Conservation (phyloP, 306 rosid genomes). For the Trichosanthes truncata region DNA sequence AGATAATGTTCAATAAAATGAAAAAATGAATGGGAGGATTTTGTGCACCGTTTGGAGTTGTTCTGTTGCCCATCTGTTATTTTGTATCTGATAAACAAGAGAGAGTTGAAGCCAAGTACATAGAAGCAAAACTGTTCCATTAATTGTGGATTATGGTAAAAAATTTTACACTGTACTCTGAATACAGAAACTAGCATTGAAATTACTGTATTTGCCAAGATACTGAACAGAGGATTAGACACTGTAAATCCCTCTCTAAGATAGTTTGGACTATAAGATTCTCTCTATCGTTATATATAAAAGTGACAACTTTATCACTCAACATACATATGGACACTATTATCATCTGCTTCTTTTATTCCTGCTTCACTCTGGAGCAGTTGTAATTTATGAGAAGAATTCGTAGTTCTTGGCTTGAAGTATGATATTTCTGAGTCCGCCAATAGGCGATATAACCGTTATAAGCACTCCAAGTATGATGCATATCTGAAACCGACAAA, state of each 20-base stretch:
- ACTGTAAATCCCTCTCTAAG: not conserved
- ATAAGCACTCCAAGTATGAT: slow-evolving; percentile 48
- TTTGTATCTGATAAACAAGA: not conserved
- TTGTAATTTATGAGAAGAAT: slow-evolving; percentile 41
- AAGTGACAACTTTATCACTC: not conserved
- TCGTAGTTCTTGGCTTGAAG: slow-evolving; percentile 35
- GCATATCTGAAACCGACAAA: slow-evolving; percentile 45
- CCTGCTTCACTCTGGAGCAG: not conserved
- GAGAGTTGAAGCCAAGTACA: not conserved
- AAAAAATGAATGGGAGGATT: not conserved
- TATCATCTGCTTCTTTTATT: not conserved
- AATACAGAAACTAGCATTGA: not conserved
- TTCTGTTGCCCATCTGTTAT: not conserved
- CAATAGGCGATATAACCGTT: slow-evolving; percentile 60
- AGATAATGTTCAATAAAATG: not conserved
- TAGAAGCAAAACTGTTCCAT: not conserved
- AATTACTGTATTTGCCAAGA: not conserved
- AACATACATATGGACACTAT: not conserved
- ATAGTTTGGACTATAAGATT: not conserved
- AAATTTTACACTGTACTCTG: not conserved
- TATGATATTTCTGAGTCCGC: slow-evolving; percentile 70
- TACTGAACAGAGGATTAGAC: not conserved
- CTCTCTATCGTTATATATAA: not conserved
- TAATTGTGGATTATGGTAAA: not conserved
- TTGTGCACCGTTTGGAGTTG: not conserved